Conservation (phyloP, 345 rosid species). For the Eucalyptus marginata region DNA sequence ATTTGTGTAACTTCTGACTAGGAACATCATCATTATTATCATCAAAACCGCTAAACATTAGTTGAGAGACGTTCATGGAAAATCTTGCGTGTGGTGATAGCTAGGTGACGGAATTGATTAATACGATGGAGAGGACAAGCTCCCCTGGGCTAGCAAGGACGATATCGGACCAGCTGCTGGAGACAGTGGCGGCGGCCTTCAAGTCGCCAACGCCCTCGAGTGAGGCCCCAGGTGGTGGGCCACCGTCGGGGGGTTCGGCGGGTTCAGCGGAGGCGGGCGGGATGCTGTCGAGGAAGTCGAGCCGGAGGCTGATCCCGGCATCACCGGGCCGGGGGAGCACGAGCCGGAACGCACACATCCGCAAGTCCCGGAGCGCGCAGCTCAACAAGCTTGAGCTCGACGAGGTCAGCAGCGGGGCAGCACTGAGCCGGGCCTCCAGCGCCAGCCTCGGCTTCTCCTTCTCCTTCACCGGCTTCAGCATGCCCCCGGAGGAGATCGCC, state of each 20-base stretch:
- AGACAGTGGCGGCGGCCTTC: constrained; percentile 60
- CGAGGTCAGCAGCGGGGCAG: constrained; percentile 77
- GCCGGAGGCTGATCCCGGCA: constrained; percentile 35
- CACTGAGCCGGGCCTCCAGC: constrained; percentile 90
- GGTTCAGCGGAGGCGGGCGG: constrained; percentile 7
- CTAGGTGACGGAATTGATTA: background rate
- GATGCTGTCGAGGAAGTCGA: constrained; percentile 54
- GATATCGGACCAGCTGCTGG: constrained; percentile 71
- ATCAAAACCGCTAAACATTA: background rate
- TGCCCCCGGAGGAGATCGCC: constrained; percentile 75
- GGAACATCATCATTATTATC: background rate
- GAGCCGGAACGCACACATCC: constrained; percentile 50
- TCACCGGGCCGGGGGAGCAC: constrained; percentile 59
- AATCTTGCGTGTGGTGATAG: background rate
- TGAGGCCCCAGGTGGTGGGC: background rate
- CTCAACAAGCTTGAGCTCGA: constrained; percentile 59
- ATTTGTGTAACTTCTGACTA: background rate
- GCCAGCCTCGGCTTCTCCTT: constrained; percentile 89
- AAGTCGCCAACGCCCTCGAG: constrained; percentile 35
- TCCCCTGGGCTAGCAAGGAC: constrained; percentile 53
- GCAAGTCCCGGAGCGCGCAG: constrained; percentile 89
- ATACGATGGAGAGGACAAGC: constrained; percentile 37
- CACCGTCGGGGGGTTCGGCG: background rate
- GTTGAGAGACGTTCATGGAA: background rate
- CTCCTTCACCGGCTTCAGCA: constrained; percentile 85